Evolutionary conservation across 208 protist species (phyloP).

Genomic region (Herpetomonas muscarum): DNA sequence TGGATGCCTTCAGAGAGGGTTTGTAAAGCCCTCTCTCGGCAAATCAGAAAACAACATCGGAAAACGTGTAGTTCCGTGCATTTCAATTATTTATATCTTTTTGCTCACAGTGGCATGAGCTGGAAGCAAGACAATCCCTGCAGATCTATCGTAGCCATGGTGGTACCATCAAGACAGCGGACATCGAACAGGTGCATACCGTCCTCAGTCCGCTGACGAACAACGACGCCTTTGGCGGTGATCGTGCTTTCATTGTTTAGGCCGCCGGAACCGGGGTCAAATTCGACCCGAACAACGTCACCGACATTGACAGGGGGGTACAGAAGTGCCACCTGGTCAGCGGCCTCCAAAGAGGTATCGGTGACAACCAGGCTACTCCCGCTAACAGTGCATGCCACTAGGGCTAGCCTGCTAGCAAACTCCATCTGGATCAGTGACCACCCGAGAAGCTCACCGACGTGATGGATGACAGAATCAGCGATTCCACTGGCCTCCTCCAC

Average conservation of each 20-base stretch:
- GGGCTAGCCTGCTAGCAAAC: slow-evolving; percentile 12
- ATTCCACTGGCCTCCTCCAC: too few relatives aligned
- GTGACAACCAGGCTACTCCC: slow-evolving; percentile 11
- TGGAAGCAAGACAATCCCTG: neutral
- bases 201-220: neutral
- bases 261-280: slow-evolving; percentile 14
- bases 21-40: too few relatives aligned
- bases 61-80: too few relatives aligned
- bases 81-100: too few relatives aligned
- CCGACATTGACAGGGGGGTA: slow-evolving; percentile 33
- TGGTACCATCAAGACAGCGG: neutral
- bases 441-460: too few relatives aligned
- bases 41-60: too few relatives aligned
- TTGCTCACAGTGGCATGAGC: neutral
- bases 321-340: slow-evolving; percentile 32
- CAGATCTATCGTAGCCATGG: neutral
- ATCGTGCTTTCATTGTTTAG: neutral
- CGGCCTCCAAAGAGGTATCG: slow-evolving; percentile 11
- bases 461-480: too few relatives aligned
- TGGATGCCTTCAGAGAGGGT: too few relatives aligned
- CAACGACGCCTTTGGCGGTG: neutral
- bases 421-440: too few relatives aligned
- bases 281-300: slow-evolving; percentile 42
- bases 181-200: neutral
- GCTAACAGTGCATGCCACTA: slow-evolving; percentile 23